These are phyloP conservation scores for Bothia castanella DNA, from an alignment of 1,284 basidiomycete genomes.

Conservation along the genomic window DNA sequence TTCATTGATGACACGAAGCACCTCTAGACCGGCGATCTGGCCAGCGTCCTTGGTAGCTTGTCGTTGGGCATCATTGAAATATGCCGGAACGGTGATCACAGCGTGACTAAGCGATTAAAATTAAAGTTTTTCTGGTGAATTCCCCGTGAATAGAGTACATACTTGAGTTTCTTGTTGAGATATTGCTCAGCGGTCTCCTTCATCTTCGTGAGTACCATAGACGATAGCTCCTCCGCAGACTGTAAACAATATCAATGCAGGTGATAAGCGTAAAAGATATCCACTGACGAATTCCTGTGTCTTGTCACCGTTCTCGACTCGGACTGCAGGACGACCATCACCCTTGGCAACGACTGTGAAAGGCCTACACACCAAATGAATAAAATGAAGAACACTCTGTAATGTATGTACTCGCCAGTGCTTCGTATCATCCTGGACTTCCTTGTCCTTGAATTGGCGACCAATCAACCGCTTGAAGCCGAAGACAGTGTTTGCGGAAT, in stretches of 20 bases:
- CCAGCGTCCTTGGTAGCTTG: slow-evolving; percentile 98
- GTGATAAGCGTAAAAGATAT: neutral
- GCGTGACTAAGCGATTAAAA: slow-evolving; percentile 49
- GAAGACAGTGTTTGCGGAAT: slow-evolving; percentile 91
- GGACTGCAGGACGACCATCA: slow-evolving; percentile 70
- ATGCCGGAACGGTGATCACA: slow-evolving; percentile 95
- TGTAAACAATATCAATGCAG: slow-evolving; percentile 29
- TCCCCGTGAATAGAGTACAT: slow-evolving; percentile 33
- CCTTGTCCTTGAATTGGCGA: slow-evolving; percentile 88
- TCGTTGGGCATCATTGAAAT: slow-evolving; percentile 99
- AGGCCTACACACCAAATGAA: slow-evolving; percentile 45
- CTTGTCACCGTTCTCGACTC: slow-evolving; percentile 78
- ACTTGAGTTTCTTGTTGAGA: slow-evolving; percentile 92
- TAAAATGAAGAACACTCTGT: neutral
- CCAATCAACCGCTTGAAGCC: slow-evolving; percentile 98
- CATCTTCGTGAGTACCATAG: slow-evolving; percentile 90
- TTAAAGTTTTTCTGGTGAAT: neutral
- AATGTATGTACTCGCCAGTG: slow-evolving; percentile 53
- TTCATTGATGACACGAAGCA: slow-evolving; percentile 98
- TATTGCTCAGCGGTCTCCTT: slow-evolving; percentile 91
- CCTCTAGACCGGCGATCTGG: slow-evolving; percentile 94
- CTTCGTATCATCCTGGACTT: slow-evolving; percentile 87
- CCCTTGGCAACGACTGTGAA: slow-evolving; percentile 76
- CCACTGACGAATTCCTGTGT: slow-evolving; percentile 60
- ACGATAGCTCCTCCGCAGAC: slow-evolving; percentile 82